Percentiles rank a stretch among this genome's conserved stretches.
Conservation (phyloP, 768 basidiomycete species). For the Suillus discolor region DNA sequence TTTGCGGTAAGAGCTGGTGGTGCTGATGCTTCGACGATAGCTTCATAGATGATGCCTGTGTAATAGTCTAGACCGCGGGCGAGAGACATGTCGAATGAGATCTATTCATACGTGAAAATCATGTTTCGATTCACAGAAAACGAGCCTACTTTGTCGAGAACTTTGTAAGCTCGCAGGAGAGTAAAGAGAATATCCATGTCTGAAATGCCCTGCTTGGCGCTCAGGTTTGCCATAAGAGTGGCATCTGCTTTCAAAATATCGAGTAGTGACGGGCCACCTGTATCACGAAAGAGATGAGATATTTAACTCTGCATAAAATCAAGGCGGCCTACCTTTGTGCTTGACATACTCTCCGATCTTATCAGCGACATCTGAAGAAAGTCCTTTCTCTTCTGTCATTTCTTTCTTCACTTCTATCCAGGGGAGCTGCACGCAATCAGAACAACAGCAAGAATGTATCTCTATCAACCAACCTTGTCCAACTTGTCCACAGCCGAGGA, state of each 20-base stretch:
- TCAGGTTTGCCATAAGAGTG: constrained; percentile 65
- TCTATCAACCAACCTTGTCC: constrained; percentile 70
- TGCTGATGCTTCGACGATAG: constrained; percentile 89
- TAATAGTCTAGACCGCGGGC: constrained; percentile 99
- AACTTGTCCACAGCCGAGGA: constrained; percentile 98
- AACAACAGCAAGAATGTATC: constrained; percentile 3
- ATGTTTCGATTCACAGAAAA: neutral
- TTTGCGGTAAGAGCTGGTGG: constrained; percentile 77
- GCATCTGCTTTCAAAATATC: constrained; percentile 66
- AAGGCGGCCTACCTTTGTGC: constrained; percentile 69
- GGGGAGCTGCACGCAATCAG: constrained; percentile 52
- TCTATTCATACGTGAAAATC: constrained; percentile 41
- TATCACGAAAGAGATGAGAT: neutral
- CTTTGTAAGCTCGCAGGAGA: constrained; percentile 78
- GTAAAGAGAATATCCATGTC: constrained; percentile 89
- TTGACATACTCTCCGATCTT: constrained; percentile 97
- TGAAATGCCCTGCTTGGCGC: constrained; percentile 77
- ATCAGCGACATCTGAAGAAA: constrained; percentile 81
- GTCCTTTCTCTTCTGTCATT: constrained; percentile 95
- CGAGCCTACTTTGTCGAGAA: constrained; percentile 67
- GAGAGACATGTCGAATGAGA: constrained; percentile 95
- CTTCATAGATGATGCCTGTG: constrained; percentile 98
- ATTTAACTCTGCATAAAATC: neutral
- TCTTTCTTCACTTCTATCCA: constrained; percentile 94
- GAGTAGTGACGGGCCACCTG: constrained; percentile 81